Conservation (phyloP, 441 rosid genomes). For the Adansonia madagascariensis region DNA sequence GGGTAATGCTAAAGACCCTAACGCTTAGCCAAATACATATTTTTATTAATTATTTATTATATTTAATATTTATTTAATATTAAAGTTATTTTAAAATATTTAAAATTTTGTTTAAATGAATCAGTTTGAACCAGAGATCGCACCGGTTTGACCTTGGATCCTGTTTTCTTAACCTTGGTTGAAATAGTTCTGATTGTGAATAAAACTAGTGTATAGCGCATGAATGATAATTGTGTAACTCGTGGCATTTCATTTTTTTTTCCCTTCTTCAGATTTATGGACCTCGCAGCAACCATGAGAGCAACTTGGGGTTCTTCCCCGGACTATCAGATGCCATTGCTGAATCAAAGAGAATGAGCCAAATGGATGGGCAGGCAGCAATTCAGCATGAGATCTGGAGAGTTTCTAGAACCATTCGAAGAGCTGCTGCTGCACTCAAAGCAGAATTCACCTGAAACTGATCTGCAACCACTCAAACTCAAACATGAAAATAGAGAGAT, state of each 20-base stretch:
- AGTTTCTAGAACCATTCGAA: conserved; percentile 74
- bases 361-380: conserved; percentile 34
- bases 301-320: conserved; percentile 68
- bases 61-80: no score
- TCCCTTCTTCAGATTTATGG: conserved; percentile 79
- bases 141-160: no score
- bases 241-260: not conserved
- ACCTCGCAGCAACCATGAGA: conserved; percentile 53
- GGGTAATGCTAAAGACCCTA: no score
- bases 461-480: not conserved
- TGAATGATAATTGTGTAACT: not conserved
- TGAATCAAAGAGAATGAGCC: conserved; percentile 19
- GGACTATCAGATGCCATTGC: conserved; percentile 76
- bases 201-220: not conserved
- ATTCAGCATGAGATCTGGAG: conserved; percentile 87
- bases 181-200: not conserved
- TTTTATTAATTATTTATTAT: no score
- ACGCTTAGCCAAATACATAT: no score
- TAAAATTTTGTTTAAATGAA: no score
- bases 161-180: no score
- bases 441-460: conserved; percentile 55
- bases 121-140: no score
- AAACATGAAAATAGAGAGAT: not conserved
- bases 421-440: conserved; percentile 71
- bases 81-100: no score